Evolutionary conservation across 495 filamentous ascomycete species (phyloP).

Genomic region (Glarea lozoyensis): DNA sequence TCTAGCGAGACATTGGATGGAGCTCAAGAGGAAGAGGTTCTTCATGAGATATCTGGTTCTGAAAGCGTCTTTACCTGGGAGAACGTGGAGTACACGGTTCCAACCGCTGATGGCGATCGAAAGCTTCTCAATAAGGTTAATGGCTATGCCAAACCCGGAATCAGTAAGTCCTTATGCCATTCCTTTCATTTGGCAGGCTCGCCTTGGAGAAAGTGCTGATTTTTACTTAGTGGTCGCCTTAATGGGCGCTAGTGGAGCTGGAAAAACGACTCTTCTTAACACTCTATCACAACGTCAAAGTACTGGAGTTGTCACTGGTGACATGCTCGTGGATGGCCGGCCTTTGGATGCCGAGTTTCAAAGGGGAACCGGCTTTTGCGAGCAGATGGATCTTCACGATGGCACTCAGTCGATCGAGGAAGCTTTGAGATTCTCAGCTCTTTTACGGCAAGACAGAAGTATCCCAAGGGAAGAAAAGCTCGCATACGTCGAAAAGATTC

Average conservation of each 20-base stretch:
- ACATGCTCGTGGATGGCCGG: constrained; percentile 73
- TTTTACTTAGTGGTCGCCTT: constrained; percentile 74
- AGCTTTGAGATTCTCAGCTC: constrained; percentile 38
- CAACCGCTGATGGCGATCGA: constrained; percentile 57
- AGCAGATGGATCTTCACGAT: constrained; percentile 82
- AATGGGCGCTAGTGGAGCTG: constrained; percentile 78
- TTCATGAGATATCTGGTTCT: constrained; percentile 41
- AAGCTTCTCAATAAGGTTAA: constrained; percentile 61
- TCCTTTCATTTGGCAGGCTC: too few relatives aligned
- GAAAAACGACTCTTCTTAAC: constrained; percentile 71
- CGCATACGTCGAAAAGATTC: constrained; percentile 53
- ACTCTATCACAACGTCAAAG: constrained; percentile 69
- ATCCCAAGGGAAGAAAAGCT: constrained; percentile 42
- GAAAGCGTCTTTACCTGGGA: constrained; percentile 65
- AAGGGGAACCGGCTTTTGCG: constrained; percentile 72
- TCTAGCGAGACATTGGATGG: constrained; percentile 8
- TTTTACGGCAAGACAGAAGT: constrained; percentile 33
- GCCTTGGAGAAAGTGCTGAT: too few relatives aligned
- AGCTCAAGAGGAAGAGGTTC: constrained; percentile 42
- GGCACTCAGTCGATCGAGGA: constrained; percentile 36
- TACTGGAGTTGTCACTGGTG: constrained; percentile 59
- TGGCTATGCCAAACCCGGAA: constrained; percentile 66
- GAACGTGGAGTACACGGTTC: constrained; percentile 63
- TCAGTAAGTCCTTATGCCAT: too few relatives aligned
- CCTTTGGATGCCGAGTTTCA: constrained; percentile 63